Percentiles rank a stretch among this genome's conserved stretches.
Evolutionary conservation across 768 basidiomycete genomes (phyloP).

Genomic region (Lactarius quietus): DNA sequence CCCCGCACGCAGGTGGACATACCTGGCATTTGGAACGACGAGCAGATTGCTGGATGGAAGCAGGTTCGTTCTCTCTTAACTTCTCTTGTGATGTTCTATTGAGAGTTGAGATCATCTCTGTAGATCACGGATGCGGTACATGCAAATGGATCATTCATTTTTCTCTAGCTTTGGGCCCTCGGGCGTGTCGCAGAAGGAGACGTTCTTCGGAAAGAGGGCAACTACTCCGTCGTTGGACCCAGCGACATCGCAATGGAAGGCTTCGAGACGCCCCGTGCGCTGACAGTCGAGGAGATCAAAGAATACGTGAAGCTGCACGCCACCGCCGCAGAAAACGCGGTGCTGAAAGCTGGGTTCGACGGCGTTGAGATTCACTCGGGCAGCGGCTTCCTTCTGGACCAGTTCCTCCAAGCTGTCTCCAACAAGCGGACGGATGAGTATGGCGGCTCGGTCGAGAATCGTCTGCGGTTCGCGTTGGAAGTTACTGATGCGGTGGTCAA

Average conservation of each 20-base stretch:
- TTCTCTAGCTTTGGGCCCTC: conserved; percentile 47
- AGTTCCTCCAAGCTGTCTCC: conserved; percentile 36
- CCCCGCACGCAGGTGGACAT: conserved; percentile 47
- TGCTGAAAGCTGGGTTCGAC: conserved; percentile 33
- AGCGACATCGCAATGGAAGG: neutral
- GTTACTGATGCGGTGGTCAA: conserved; percentile 36
- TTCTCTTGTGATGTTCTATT: neutral
- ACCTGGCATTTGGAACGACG: conserved; percentile 49
- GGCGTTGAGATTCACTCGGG: conserved; percentile 33
- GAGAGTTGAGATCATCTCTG: too few relatives aligned
- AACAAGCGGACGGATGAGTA: conserved; percentile 45
- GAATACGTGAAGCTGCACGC: conserved; percentile 50
- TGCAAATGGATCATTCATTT: conserved; percentile 41
- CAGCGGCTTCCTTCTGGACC: conserved; percentile 35
- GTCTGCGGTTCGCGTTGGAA: conserved; percentile 39
- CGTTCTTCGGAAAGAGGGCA: neutral
- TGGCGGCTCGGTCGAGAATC: conserved; percentile 46
- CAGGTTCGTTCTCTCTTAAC: conserved; percentile 32
- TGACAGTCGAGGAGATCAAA: conserved; percentile 47
- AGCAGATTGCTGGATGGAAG: conserved; percentile 55
- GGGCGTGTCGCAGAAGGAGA: conserved; percentile 36
- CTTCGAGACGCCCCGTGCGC: conserved; percentile 36
- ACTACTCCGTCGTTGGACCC: neutral
- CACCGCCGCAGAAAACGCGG: conserved; percentile 28
- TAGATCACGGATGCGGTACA: conserved; percentile 39